A percentile compares a stretch with the other conserved stretches of the same genome.
phyloP scores from a whole-genome alignment of 2,329 filamentous ascomycete species.

The Beauveria medogensis region DNA sequence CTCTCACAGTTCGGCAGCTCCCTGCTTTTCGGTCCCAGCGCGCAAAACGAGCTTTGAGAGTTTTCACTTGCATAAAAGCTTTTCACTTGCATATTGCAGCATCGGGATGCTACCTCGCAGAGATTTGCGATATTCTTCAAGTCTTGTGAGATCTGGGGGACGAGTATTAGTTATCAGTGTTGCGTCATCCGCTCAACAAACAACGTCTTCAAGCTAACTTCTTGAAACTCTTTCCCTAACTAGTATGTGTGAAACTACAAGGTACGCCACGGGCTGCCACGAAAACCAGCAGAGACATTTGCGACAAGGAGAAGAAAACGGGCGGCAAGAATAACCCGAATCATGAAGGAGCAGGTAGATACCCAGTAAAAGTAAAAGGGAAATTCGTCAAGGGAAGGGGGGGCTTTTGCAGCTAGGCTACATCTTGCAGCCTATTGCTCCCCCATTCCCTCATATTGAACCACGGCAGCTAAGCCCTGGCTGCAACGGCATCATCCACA shows the following conservation, averaged over 20 bases:
- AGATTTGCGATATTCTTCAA: not conserved
- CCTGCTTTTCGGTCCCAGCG: not conserved
- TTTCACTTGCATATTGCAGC: not conserved
- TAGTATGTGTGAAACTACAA: not conserved
- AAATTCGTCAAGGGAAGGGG: not conserved
- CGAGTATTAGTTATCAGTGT: not conserved
- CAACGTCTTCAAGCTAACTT: constrained; percentile 1
- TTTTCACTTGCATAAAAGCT: not conserved
- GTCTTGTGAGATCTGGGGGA: not conserved
- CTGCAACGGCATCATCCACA: not conserved
- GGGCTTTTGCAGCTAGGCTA: not conserved
- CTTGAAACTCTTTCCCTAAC: not conserved
- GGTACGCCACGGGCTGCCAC: not conserved
- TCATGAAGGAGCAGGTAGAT: no score
- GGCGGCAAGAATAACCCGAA: not conserved
- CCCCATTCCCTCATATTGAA: not conserved
- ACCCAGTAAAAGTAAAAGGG: not conserved
- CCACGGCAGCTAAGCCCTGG: not conserved
- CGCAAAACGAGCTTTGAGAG: not conserved
- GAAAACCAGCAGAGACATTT: not conserved
- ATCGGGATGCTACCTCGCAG: not conserved
- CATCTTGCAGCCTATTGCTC: not conserved
- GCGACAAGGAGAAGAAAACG: not conserved
- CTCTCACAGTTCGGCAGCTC: not conserved
- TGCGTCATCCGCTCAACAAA: not conserved